A percentile compares a stretch with the other conserved stretches of the same genome.
Conservation (phyloP, 495 filamentous ascomycete genomes). For the Penicillium mononematosum region DNA sequence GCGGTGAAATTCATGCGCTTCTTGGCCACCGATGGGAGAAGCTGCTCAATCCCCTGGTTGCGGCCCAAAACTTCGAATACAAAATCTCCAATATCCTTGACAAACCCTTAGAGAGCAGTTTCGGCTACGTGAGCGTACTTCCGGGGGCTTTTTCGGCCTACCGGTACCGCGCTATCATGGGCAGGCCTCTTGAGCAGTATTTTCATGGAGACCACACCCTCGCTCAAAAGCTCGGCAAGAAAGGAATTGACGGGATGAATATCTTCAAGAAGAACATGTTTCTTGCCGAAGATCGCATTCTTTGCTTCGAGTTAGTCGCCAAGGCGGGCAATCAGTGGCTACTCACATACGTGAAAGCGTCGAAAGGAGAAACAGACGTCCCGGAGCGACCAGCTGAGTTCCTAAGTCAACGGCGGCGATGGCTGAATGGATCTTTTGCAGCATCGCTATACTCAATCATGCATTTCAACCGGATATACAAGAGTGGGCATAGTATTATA, state of each 20-base stretch:
- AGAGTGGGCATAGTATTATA: slow-evolving; percentile 86
- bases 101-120: slow-evolving; percentile 92
- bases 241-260: slow-evolving; percentile 99
- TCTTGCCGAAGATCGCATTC: slow-evolving; percentile 98
- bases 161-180: slow-evolving; percentile 95
- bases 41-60: slow-evolving; percentile 88
- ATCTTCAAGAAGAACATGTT: slow-evolving; percentile 99
- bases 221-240: slow-evolving; percentile 87
- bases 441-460: slow-evolving; percentile 92
- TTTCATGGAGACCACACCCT: slow-evolving; percentile 98
- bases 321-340: slow-evolving; percentile 99
- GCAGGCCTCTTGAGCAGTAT: slow-evolving; percentile 92
- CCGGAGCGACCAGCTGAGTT: slow-evolving; percentile 82
- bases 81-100: slow-evolving; percentile 98
- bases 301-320: slow-evolving; percentile 97
- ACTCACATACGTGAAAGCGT: slow-evolving; percentile 93
- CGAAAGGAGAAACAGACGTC: slow-evolving; percentile 97
- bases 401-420: slow-evolving; percentile 89
- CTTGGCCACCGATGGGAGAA: slow-evolving; percentile 85
- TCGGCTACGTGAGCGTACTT: slow-evolving; percentile 94
- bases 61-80: slow-evolving; percentile 97
- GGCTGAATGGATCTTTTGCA: slow-evolving; percentile 96
- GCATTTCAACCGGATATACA: slow-evolving; percentile 97
- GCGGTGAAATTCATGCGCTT: slow-evolving; percentile 98
- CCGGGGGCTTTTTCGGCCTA: slow-evolving; percentile 98